Percentiles rank a stretch among this genome's conserved stretches.
Evolutionary conservation across 1,139 yeast genomes (phyloP).

Genomic region (Sugiyamaella paludigena): DNA sequence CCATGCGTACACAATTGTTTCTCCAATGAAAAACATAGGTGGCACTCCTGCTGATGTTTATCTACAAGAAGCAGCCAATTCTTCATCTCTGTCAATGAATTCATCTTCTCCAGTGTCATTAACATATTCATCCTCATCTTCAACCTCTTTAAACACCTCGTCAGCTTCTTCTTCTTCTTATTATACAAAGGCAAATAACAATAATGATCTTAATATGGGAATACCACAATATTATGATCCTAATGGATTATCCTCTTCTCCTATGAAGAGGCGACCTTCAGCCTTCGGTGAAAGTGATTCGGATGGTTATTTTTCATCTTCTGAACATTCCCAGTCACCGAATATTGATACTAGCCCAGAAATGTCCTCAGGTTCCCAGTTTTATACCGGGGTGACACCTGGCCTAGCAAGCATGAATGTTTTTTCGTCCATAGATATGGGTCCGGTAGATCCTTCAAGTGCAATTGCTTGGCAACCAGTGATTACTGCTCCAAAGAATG

Average conservation of each 20-base stretch:
- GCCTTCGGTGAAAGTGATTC: constrained; percentile 23
- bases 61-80: constrained; percentile 11
- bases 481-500: constrained; percentile 36
- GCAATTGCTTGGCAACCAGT: constrained; percentile 40
- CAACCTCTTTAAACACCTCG: neutral
- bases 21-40: constrained; percentile 21
- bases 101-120: constrained; percentile 13
- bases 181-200: constrained; percentile 11
- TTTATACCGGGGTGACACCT: constrained; percentile 25
- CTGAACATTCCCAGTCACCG: constrained; percentile 31
- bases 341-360: constrained; percentile 29
- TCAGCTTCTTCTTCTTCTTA: constrained; percentile 9
- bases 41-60: constrained; percentile 14
- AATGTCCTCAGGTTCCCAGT: constrained; percentile 25
- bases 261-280: constrained; percentile 12
- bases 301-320: constrained; percentile 26
- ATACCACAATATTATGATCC: constrained; percentile 13
- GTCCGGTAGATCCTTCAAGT: constrained; percentile 23
- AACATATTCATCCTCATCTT: constrained; percentile 13
- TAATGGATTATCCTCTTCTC: constrained; percentile 11
- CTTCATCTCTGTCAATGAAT: constrained; percentile 11
- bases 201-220: constrained; percentile 1
- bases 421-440: constrained; percentile 28
- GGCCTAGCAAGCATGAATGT: constrained; percentile 22
- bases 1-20: constrained; percentile 22